Evolutionary conservation across 495 filamentous ascomycete species (phyloP).

Genomic region (Pseudomonodictys pantanalensis): DNA sequence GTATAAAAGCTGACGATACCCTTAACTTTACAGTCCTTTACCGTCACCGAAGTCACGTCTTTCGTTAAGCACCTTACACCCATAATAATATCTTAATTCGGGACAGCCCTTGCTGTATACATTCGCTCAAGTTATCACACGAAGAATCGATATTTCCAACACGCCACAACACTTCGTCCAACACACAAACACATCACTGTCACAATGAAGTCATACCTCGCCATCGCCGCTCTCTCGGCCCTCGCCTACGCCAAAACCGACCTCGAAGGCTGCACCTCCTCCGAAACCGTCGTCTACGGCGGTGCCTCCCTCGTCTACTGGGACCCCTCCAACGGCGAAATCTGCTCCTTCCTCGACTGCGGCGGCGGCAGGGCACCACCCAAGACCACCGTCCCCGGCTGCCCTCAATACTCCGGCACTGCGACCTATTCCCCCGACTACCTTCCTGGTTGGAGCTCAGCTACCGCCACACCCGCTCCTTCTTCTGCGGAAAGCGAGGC

Average conservation of each 20-base stretch:
- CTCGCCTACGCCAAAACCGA: slow-evolving; percentile 47
- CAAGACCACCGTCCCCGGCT: slow-evolving; percentile 60
- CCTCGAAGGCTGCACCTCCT: slow-evolving; percentile 47
- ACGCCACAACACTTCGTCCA: not conserved
- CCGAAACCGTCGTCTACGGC: slow-evolving; percentile 36
- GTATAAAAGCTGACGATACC: not conserved
- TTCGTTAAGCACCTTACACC: not conserved
- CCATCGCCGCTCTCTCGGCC: slow-evolving; percentile 10
- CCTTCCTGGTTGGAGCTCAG: slow-evolving; percentile 41
- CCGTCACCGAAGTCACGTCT: not conserved
- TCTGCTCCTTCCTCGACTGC: slow-evolving; percentile 62
- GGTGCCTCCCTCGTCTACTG: slow-evolving; percentile 45
- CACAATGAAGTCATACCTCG: slow-evolving; percentile 14
- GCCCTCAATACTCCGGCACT: slow-evolving; percentile 56
- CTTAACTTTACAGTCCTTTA: not conserved
- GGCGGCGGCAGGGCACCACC: slow-evolving; percentile 62
- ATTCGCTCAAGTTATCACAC: not conserved
- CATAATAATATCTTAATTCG: too few species aligned
- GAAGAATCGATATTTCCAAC: not conserved
- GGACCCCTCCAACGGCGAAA: slow-evolving; percentile 56
- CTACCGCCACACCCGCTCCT: not conserved
- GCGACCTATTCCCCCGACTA: slow-evolving; percentile 52
- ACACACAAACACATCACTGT: not conserved
- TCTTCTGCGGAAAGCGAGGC: not conserved
- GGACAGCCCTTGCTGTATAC: too few species aligned